Evolutionary conservation across 768 basidiomycete genomes (phyloP), one percentile per base, ranked within the genome.

Genomic region (Pleurotus sapidus): DNA sequence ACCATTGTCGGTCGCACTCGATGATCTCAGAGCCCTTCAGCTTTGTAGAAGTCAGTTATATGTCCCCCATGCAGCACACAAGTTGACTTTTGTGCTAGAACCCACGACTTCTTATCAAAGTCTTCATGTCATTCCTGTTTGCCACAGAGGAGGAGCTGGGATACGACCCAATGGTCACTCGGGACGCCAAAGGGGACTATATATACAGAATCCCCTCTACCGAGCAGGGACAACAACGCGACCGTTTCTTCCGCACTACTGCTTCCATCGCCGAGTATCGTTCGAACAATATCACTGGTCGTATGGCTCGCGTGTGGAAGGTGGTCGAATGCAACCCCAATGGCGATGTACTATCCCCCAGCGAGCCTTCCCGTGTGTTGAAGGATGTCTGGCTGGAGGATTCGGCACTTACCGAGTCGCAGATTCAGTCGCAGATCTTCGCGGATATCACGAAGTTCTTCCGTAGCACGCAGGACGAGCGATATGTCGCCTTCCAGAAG

Each of bases 351-450:
- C 1, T 20, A 20, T 20, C 20, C 20, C 20, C 20, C 20, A 20
- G 20, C 1, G 20, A 20, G 20, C 20, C 20, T 3, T 20, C 20
- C 20, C 20, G 20, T 3, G 20, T 20, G 9, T 20, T 67, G 15
- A 64, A 65, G 55, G 63, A 67, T 43, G 59, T 60, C 4, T 67
- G 63, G 64, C 46, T 67, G 2, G 60, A 61, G 23, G 25, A 6
- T 1, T 30, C 14, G 5, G 49, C 61, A 5, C 11, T 24, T 0
- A 60, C 61, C 0, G 63, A 65, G 34, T 17, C n/a, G 24, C 30
- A 63, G 43, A 60, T 61, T 38, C 64, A 65, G 45, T 15, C 56
- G 0, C 20, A 17, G 15, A 58, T 67, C 37, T 59, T 60, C 24
- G 11, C 55, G 1, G 47, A 48, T 11, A 40, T 62, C 46, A 23